Evolutionary conservation across 108 stramenopile genomes (phyloP), one percentile per base, ranked within the genome.

Genomic region (Skeletonema marinoi): DNA sequence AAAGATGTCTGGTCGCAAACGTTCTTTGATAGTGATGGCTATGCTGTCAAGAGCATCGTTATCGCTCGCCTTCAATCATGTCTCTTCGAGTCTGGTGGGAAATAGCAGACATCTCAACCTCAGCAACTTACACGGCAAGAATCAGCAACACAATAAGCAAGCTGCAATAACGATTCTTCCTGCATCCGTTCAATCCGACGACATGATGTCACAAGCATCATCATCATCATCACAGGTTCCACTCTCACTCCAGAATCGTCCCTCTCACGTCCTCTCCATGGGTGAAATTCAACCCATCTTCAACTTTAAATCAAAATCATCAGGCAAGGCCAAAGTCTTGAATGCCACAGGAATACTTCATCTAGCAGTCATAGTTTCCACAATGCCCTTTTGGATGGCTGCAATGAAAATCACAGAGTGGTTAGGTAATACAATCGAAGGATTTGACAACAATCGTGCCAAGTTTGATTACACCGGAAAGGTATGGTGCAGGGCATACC

Each of bases 381-480:
- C 87, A 33, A 81, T 87, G 60, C 92, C 92, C 19, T 48, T 90
- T 6, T 93, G 92, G 92, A 30, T 84, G 29, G 17, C 79, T 9
- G 77, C 85, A 21, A 89, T 93, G 87, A 66, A 74, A 21, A 66
- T 80, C 11, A 38, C 84, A 11, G 73, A 84, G 1, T 65, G 32
- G 6, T 66, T 82, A 0, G 80, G 82, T 30, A 71, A 87, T 38
- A n/a, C 66, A 11, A 61, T 73, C 32, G 68, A 51, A 25, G 85
- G 84, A 1, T 78, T 81, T 33, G 93, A 93, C 69, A 75, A 76
- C 14, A 77, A 93, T 67, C 73, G 88, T 16, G 82, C 79, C 54
- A 68, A 89, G 21, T 93, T 84, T 60, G 93, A 93, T 75, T 76
- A 68, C 25, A 82, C 85, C 14, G 93, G 93, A 0, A 93, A 93